Evolutionary conservation across 345 rosid species (phyloP).

Genomic region (Hevea brasiliensis): DNA sequence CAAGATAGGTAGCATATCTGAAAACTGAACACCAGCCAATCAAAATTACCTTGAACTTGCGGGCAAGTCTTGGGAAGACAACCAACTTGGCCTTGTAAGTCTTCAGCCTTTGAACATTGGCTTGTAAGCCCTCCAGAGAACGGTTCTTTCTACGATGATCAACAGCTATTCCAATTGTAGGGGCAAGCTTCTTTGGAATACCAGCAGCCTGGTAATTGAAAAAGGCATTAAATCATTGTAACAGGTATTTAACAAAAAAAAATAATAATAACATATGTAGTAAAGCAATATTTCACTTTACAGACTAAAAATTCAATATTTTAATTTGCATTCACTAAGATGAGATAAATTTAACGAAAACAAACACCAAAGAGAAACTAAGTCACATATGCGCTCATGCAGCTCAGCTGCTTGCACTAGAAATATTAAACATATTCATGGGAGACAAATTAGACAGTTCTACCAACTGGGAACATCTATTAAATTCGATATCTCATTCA

Average conservation of each 20-base stretch:
- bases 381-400: too few species aligned
- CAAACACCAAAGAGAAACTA: too few species aligned
- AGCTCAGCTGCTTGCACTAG: not conserved
- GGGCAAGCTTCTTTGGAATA: slow-evolving; percentile 78
- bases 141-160: slow-evolving; percentile 80
- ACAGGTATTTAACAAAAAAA: not conserved
- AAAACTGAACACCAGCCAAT: not conserved
- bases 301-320: not conserved
- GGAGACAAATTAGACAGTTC: not conserved
- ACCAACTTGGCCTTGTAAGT: slow-evolving; percentile 83
- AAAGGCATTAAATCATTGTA: not conserved
- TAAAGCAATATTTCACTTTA: too few species aligned
- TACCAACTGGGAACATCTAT: not conserved
- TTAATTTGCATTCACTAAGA: not conserved
- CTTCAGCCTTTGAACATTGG: slow-evolving; percentile 82
- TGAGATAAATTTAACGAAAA: too few species aligned
- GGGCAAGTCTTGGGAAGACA: slow-evolving; percentile 71
- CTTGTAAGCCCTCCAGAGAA: slow-evolving; percentile 71
- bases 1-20: not conserved
- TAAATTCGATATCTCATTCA: not conserved
- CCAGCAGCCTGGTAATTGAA: slow-evolving; percentile 59
- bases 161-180: slow-evolving; percentile 70
- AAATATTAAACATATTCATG: not conserved
- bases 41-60: slow-evolving; percentile 57
- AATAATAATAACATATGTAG: not conserved